These are phyloP conservation scores for Podospora australis DNA, from an alignment of 495 filamentous ascomycete genomes.

Conservation along the genomic window DNA sequence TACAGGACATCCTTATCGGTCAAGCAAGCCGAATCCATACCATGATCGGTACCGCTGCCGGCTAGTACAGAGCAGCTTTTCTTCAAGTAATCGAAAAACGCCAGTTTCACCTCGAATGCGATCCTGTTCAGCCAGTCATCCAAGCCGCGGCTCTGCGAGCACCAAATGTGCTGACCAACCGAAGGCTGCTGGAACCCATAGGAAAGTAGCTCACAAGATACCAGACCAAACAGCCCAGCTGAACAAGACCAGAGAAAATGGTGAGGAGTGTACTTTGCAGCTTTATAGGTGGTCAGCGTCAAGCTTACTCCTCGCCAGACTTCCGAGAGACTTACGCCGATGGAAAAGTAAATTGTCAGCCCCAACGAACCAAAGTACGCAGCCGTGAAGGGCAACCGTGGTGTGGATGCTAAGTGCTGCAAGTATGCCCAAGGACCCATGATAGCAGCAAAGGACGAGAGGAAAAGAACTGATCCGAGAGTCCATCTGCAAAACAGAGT, in stretches of 20 bases:
- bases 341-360: constrained; percentile 83
- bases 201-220: constrained; percentile 98
- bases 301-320: constrained; percentile 6
- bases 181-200: constrained; percentile 84
- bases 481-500: constrained; percentile 65
- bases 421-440: constrained; percentile 81
- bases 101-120: too few species aligned
- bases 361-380: constrained; percentile 94
- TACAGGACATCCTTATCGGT: too few species aligned
- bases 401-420: constrained; percentile 75
- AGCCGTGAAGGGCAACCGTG: constrained; percentile 87
- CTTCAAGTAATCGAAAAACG: too few species aligned
- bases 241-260: constrained; percentile 71
- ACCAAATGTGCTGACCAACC: constrained; percentile 80
- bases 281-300: constrained; percentile 46
- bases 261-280: constrained; percentile 76
- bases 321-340: constrained; percentile 63
- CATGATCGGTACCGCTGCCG: too few species aligned
- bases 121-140: constrained; percentile 71
- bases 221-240: constrained; percentile 79
- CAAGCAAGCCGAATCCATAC: too few species aligned
- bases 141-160: constrained; percentile 77
- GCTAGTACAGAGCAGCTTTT: too few species aligned
- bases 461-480: constrained; percentile 81
- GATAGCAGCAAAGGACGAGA: constrained; percentile 88